Evolutionary conservation across 2,329 filamentous ascomycete genomes (phyloP).

Genomic region (Phoma sp.): DNA sequence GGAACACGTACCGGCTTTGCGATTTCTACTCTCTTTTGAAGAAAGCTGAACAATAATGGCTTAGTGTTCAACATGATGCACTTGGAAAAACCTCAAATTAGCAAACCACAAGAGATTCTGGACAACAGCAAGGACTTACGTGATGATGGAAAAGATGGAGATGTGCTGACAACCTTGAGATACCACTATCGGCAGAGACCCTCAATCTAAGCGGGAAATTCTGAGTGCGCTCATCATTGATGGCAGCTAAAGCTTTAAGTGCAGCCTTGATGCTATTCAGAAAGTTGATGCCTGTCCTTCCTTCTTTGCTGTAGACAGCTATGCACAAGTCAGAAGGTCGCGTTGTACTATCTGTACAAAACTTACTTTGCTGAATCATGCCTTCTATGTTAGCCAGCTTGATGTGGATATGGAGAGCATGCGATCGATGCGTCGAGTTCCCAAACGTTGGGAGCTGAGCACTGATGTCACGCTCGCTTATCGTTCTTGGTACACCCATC

Average conservation of each 20-base stretch:
- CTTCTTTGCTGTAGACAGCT: slow-evolving; percentile 2
- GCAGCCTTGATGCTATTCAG: not conserved
- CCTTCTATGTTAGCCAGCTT: slow-evolving; percentile 1
- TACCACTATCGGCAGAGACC: not conserved
- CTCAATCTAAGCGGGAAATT: not conserved
- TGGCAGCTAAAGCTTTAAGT: not conserved
- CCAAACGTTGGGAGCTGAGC: not conserved
- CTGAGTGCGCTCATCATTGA: not conserved
- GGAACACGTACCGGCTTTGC: not conserved
- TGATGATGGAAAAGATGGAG: slow-evolving; percentile 2
- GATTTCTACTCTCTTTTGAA: not conserved
- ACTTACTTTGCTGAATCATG: slow-evolving; percentile 2
- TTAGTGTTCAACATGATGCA: slow-evolving; percentile 1
- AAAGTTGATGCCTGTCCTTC: not conserved
- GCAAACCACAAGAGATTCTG: too few relatives aligned
- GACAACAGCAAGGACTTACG: not conserved
- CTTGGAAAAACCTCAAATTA: too few relatives aligned
- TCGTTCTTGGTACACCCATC: slow-evolving; percentile 1
- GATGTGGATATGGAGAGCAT: slow-evolving; percentile 1
- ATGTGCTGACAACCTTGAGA: not conserved
- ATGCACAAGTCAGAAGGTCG: too few relatives aligned
- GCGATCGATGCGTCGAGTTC: not conserved
- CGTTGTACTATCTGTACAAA: too few relatives aligned
- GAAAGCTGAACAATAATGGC: not conserved
- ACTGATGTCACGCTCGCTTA: not conserved